These are phyloP conservation scores for Termitomyces sp. DNA, from an alignment of 768 basidiomycete genomes.

Conservation along the genomic window DNA sequence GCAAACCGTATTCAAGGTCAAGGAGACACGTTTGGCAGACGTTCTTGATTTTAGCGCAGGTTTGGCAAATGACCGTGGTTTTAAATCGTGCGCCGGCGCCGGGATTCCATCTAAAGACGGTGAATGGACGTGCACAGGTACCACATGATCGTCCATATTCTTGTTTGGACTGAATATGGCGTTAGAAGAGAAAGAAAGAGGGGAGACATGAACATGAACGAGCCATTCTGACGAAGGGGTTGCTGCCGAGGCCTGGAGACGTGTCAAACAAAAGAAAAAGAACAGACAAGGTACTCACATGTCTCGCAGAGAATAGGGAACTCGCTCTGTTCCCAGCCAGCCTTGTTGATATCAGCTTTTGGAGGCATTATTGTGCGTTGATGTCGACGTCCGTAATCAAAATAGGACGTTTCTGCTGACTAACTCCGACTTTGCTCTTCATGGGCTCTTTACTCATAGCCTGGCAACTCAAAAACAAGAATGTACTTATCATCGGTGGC, in stretches of 20 bases:
- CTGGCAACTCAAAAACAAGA: conserved; percentile 84
- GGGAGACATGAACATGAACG: conserved; percentile 16
- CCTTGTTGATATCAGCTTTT: conserved; percentile 93
- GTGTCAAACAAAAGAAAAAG: conserved; percentile 1
- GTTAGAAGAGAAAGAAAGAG: conserved; percentile 2
- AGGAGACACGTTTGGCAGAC: conserved; percentile 97
- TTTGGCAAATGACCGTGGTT: conserved; percentile 95
- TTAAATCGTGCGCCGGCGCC: conserved; percentile 92
- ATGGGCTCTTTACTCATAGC: conserved; percentile 80
- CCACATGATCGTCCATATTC: conserved; percentile 95
- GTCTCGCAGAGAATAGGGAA: conserved; percentile 94
- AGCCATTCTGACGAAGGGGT: conserved; percentile 95
- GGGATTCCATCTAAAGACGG: conserved; percentile 98
- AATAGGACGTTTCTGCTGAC: conserved; percentile 5
- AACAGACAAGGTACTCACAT: conserved; percentile 44
- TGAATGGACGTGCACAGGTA: conserved; percentile 94
- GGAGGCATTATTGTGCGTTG: conserved; percentile 48
- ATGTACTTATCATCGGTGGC: conserved; percentile 89
- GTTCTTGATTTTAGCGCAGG: conserved; percentile 93
- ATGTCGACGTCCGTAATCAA: conserved; percentile 11
- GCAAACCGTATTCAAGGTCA: conserved; percentile 93
- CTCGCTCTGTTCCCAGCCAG: conserved; percentile 91
- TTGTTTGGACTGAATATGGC: conserved; percentile 79
- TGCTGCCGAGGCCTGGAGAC: conserved; percentile 70
- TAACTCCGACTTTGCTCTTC: conserved; percentile 1